Percentiles rank a stretch among this genome's conserved stretches.
phyloP scores from a whole-genome alignment of 2,329 filamentous ascomycete genomes.

The Microcyclospora tardicrescens region DNA sequence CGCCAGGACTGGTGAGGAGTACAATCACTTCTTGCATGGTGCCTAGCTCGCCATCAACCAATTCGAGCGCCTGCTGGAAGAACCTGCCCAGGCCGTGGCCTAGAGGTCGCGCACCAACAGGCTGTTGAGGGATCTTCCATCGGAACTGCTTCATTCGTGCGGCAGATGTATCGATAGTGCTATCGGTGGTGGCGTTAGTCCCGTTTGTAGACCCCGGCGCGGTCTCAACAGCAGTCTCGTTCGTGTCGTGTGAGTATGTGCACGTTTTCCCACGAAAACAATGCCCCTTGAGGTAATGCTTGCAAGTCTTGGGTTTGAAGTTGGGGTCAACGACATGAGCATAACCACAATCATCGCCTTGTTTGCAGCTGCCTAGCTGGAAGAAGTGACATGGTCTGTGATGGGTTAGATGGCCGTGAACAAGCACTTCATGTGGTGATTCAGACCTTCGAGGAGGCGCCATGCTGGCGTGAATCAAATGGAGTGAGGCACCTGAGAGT shows the following conservation, averaged over 20 bases:
- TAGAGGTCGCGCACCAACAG: slow-evolving; percentile 1
- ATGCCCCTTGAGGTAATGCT: slow-evolving; percentile 1
- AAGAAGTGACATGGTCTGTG: slow-evolving; percentile 5
- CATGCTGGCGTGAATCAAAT: too few species aligned
- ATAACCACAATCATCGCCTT: slow-evolving; percentile 5
- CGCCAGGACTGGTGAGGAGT: slow-evolving; percentile 10
- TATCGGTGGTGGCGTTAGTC: too few species aligned
- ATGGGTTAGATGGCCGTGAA: too few species aligned
- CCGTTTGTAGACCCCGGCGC: too few species aligned
- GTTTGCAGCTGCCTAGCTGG: slow-evolving; percentile 5
- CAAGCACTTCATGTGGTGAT: too few species aligned
- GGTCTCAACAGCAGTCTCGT: neutral
- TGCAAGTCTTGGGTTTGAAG: slow-evolving; percentile 4
- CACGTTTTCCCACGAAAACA: slow-evolving; percentile 5
- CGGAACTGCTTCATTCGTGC: slow-evolving; percentile 5
- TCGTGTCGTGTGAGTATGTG: slow-evolving; percentile 8
- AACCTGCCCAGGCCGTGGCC: slow-evolving; percentile 7
- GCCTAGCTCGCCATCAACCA: slow-evolving; percentile 7
- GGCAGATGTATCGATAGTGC: neutral
- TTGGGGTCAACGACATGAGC: slow-evolving; percentile 2
- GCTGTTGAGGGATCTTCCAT: slow-evolving; percentile 6
- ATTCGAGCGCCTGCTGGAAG: slow-evolving; percentile 9
- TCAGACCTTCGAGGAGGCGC: too few species aligned
- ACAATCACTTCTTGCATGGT: slow-evolving; percentile 15
- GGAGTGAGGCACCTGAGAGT: too few species aligned